These are phyloP conservation scores for Aspergillus baeticus DNA, from an alignment of 495 filamentous ascomycete genomes.

Conservation along the genomic window DNA sequence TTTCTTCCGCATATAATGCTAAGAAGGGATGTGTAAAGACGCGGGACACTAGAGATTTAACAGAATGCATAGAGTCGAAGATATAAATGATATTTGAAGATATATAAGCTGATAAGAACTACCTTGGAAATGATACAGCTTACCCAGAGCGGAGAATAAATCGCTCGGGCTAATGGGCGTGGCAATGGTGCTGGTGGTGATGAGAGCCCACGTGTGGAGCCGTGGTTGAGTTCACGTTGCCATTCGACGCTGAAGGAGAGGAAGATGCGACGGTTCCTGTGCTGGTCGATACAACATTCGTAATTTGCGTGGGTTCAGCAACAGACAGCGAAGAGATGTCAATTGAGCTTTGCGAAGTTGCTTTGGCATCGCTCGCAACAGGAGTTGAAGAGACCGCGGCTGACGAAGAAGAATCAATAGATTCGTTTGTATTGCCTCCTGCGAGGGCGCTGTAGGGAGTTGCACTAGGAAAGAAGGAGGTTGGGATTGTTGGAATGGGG, in stretches of 20 bases:
- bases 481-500: conserved; percentile 55
- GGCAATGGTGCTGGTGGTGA: not conserved
- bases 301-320: not conserved
- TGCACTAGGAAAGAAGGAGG: conserved; percentile 52
- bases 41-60: too few relatives aligned
- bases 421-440: not conserved
- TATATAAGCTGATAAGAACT: too few relatives aligned
- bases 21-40: not conserved
- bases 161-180: not conserved
- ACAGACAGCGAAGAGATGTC: not conserved
- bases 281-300: not conserved
- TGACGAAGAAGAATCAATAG: not conserved
- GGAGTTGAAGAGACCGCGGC: not conserved
- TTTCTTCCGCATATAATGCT: not conserved
- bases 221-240: not conserved
- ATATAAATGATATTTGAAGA: too few relatives aligned
- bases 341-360: too few relatives aligned
- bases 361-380: too few relatives aligned
- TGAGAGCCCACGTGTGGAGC: not conserved
- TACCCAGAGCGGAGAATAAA: not conserved
- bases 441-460: conserved; percentile 33
- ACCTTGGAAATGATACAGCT: too few relatives aligned
- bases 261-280: not conserved
- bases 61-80: too few relatives aligned
- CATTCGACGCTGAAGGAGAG: not conserved